Base-by-base conservation (phyloP, 78 protist species). In the Planoprotostelium fungivorum region DNA sequence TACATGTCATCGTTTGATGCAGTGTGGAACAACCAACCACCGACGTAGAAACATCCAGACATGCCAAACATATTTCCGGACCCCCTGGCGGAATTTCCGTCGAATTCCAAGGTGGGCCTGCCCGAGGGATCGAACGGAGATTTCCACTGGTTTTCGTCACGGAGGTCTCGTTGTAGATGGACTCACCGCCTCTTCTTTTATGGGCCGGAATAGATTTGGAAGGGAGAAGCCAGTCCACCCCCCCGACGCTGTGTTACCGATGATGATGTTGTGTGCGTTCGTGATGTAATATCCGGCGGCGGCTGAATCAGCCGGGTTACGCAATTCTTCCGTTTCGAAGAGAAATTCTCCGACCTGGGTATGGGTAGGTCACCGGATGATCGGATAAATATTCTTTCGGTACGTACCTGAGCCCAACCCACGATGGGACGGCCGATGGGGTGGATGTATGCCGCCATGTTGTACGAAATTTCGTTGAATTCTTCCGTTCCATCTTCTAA, bases 161-260 rank as follows among this genome's bases (percentile, higher is more conserved):
- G n/a, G n/a, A n/a, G n/a, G n/a, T n/a, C n/a, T n/a, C n/a, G n/a
- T n/a, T n/a, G n/a, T n/a, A n/a, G n/a, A n/a, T n/a, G n/a, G n/a
- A n/a, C n/a, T n/a, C n/a, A n/a, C n/a, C 16, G 73, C 73, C 5
- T 51, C 16, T 16, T 51, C 73, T 16, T 51, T 51, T 16, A 51
- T 5, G 31, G 73, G 73, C 5, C 73, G 73, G 73, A 51, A 51
- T 51, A 96, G 92, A 38, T 84, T 63, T 28, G 97, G 97, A 87
- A 94, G 85, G n/a, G 96, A 87, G 36, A 84, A 96, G 87, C 95
- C 94, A 1, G 96, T 83, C 95, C 95, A 96, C 31, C 97, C 97
- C 73, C 97, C 97, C 36, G 91, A 85, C 1, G 97, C 97, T 38
- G 90, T 86, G 88, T 96, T 96, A 38, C 96, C 96, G 38, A 91